Evolutionary conservation across 1,284 basidiomycete species (phyloP).

Genomic region (Cystobasidium sp.): DNA sequence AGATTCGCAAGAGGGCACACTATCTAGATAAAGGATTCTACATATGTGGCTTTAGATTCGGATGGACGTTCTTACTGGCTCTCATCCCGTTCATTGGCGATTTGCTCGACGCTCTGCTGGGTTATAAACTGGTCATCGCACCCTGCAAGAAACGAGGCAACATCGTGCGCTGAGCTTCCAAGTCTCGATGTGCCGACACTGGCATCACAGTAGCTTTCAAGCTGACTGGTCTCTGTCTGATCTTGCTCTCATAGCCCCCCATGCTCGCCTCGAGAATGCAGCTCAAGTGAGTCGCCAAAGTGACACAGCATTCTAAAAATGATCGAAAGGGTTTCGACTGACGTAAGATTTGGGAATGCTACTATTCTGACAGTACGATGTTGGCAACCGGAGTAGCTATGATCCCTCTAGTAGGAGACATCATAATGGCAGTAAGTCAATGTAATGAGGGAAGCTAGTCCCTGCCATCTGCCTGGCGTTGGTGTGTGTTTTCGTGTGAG

Average conservation of each 20-base stretch:
- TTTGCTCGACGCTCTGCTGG: conserved; percentile 49
- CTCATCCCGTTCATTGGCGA: conserved; percentile 48
- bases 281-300: conserved; percentile 27
- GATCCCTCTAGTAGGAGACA: conserved; percentile 35
- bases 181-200: not conserved
- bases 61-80: conserved; percentile 55
- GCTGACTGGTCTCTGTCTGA: not conserved
- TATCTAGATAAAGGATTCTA: conserved; percentile 79
- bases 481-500: not conserved
- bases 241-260: conserved; percentile 5
- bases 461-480: conserved; percentile 26
- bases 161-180: not conserved
- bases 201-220: not conserved
- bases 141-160: conserved; percentile 40
- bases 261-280: conserved; percentile 31
- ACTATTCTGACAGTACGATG: conserved; percentile 15
- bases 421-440: conserved; percentile 44
- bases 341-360: conserved; percentile 2
- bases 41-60: conserved; percentile 81
- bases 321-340: conserved; percentile 17
- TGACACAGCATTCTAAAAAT: conserved; percentile 2
- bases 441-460: conserved; percentile 28
- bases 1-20: conserved; percentile 69
- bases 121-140: conserved; percentile 48
- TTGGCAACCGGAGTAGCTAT: conserved; percentile 33